Percentiles rank a stretch among this genome's conserved stretches.
Conservation (phyloP, 768 basidiomycete genomes). For the Psilocybe sp. region DNA sequence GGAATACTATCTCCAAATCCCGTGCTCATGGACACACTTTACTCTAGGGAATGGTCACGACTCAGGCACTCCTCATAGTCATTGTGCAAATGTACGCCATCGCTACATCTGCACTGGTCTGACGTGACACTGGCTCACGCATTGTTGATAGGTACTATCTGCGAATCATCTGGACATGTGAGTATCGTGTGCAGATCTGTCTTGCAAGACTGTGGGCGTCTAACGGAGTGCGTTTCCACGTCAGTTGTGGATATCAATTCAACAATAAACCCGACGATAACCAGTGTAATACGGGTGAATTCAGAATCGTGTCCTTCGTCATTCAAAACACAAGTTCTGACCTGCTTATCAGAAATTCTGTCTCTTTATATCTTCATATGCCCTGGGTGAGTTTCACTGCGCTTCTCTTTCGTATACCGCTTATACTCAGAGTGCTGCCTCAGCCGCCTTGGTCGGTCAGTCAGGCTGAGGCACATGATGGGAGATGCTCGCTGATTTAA, state of each 20-base stretch:
- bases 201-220: neutral
- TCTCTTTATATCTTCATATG: too few relatives aligned
- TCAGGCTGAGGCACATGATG: too few relatives aligned
- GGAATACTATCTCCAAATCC: neutral
- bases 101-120: neutral
- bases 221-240: neutral
- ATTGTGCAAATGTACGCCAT: constrained; percentile 1
- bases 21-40: neutral
- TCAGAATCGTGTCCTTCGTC: too few relatives aligned
- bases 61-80: constrained; percentile 3
- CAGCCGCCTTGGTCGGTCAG: constrained; percentile 1
- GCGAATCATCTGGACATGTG: constrained; percentile 5
- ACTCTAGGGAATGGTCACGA: constrained; percentile 2
- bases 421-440: neutral
- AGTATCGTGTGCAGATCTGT: neutral
- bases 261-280: too few relatives aligned
- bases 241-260: neutral
- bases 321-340: too few relatives aligned
- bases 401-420: too few relatives aligned
- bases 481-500: neutral
- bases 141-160: constrained; percentile 1
- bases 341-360: too few relatives aligned
- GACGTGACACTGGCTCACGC: neutral
- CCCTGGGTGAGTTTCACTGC: too few relatives aligned
- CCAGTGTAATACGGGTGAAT: too few relatives aligned